Evolutionary conservation across 805 yeast species (phyloP).

Genomic region (Barnettozyma botsteinii): DNA sequence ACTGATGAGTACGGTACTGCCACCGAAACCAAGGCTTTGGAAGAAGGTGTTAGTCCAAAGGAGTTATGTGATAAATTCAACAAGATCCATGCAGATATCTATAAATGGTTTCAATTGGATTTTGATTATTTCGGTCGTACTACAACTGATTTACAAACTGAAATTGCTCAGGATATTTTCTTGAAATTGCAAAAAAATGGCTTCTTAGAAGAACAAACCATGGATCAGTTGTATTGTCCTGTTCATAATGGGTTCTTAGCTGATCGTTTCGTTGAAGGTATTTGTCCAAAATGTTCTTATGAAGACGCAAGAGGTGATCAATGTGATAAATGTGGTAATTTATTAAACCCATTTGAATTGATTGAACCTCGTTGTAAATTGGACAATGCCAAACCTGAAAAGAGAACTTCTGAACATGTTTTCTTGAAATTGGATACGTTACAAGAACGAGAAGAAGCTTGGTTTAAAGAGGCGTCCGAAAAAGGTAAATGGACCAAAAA

Average conservation of each 20-base stretch:
- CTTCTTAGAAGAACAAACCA: conserved; percentile 77
- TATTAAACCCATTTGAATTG: conserved; percentile 88
- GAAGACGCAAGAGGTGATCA: conserved; percentile 99
- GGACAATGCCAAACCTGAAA: conserved; percentile 77
- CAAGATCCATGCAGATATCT: conserved; percentile 78
- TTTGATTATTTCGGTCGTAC: conserved; percentile 97
- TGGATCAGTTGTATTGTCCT: conserved; percentile 88
- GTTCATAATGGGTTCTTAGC: conserved; percentile 89
- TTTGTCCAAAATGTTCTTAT: conserved; percentile 90
- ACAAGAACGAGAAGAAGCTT: conserved; percentile 64
- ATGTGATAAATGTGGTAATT: conserved; percentile 92
- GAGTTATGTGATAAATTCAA: conserved; percentile 90
- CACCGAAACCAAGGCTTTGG: conserved; percentile 96
- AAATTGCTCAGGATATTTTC: conserved; percentile 92
- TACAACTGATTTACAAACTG: conserved; percentile 85
- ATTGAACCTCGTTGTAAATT: conserved; percentile 93
- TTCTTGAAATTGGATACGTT: conserved; percentile 79
- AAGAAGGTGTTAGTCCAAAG: conserved; percentile 83
- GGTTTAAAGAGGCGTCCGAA: conserved; percentile 64
- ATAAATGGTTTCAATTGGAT: conserved; percentile 94
- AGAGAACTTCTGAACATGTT: conserved; percentile 77
- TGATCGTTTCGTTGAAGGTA: conserved; percentile 96
- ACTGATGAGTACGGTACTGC: conserved; percentile 99
- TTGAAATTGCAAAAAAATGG: conserved; percentile 68
- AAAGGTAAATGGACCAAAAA: conserved; percentile 91